Evolutionary conservation across 257 asterid genomes (phyloP).

Genomic region (Gentiana dahurica): DNA sequence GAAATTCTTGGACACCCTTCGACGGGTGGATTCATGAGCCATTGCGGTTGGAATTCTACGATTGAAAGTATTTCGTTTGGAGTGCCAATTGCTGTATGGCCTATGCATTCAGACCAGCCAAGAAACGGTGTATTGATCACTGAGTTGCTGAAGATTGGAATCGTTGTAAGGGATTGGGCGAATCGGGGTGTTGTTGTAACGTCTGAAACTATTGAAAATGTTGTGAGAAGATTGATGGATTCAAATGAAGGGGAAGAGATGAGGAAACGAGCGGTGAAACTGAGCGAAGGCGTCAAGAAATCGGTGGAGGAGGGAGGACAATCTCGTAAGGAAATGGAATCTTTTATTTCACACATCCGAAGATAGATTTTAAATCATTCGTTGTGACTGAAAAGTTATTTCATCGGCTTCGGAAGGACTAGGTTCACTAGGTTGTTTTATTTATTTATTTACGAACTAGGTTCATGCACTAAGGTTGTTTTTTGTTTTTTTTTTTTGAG

Average conservation of each 20-base stretch:
- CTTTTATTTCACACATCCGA: conserved; percentile 23
- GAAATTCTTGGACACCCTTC: conserved; percentile 5
- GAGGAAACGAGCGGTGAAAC: conserved; percentile 25
- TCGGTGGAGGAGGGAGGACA: conserved; percentile 10
- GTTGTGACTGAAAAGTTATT: too few relatives aligned
- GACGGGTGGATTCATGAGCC: neutral
- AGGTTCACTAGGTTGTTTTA: too few relatives aligned
- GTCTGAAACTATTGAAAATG: conserved; percentile 10
- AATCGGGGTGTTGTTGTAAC: conserved; percentile 14
- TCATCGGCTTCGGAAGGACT: too few relatives aligned
- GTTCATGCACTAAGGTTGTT: too few relatives aligned
- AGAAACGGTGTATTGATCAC: conserved; percentile 16
- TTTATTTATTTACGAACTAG: too few relatives aligned
- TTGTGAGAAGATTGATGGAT: conserved; percentile 27
- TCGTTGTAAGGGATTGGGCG: conserved; percentile 33
- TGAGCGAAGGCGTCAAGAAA: conserved; percentile 15
- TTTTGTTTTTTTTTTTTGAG: too few relatives aligned
- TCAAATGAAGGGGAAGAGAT: conserved; percentile 24
- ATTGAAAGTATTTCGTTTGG: conserved; percentile 17
- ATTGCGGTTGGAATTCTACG: conserved; percentile 18
- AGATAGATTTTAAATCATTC: too few relatives aligned
- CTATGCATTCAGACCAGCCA: conserved; percentile 23
- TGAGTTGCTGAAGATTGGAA: conserved; percentile 15
- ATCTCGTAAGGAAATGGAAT: conserved; percentile 8
- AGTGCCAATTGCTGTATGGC: conserved; percentile 19